Conservation (phyloP, 768 basidiomycete genomes). For the Boletus fagicola region DNA sequence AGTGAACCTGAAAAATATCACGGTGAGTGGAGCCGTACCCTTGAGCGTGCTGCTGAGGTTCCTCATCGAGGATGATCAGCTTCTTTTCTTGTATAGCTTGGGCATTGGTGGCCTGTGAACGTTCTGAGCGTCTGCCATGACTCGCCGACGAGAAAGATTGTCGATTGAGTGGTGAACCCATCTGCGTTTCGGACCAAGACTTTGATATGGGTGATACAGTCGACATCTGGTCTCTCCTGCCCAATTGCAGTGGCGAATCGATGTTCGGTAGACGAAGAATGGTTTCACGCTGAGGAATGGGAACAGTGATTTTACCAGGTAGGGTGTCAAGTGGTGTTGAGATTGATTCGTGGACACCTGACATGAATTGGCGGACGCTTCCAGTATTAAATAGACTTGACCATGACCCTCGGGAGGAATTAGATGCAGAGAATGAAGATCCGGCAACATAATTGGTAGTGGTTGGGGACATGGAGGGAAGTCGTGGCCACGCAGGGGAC, state of each 20-base stretch:
- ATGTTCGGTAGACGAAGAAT: constrained; percentile 22
- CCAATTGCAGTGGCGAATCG: constrained; percentile 31
- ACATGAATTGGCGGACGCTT: constrained; percentile 66
- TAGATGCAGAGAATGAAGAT: constrained; percentile 49
- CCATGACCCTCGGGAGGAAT: constrained; percentile 77
- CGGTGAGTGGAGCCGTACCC: constrained; percentile 7
- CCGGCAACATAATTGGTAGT: constrained; percentile 36
- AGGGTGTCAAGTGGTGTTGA: constrained; percentile 36
- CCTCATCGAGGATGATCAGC: constrained; percentile 36
- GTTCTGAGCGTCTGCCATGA: constrained; percentile 38
- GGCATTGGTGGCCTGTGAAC: constrained; percentile 41
- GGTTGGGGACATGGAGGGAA: constrained; percentile 43
- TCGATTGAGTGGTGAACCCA: constrained; percentile 22
- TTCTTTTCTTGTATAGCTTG: constrained; percentile 36
- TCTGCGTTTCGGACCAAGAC: constrained; percentile 56
- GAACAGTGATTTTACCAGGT: constrained; percentile 23
- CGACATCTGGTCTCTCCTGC: constrained; percentile 27
- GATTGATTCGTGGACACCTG: constrained; percentile 53
- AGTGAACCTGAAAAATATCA: not conserved
- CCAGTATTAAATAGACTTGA: constrained; percentile 72
- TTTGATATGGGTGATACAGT: constrained; percentile 42
- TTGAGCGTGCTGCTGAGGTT: constrained; percentile 13
- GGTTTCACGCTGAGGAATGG: constrained; percentile 24
- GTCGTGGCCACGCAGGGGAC: constrained; percentile 54
- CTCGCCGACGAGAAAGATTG: constrained; percentile 43